Evolutionary conservation across 108 stramenopile genomes (phyloP).

Genomic region (Nitzschia sp.): DNA sequence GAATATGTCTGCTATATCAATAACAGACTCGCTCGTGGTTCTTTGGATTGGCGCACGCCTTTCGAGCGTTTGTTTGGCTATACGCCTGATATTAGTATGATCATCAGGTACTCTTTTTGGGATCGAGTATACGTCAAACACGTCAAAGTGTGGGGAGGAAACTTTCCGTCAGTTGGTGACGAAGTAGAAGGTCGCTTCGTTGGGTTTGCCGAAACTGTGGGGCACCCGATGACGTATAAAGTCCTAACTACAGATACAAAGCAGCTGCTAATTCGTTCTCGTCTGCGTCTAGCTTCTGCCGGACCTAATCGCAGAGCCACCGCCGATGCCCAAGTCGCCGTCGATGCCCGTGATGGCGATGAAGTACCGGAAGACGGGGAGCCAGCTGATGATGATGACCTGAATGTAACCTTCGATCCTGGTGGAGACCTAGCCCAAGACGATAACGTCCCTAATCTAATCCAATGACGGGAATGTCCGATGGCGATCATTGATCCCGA

Average conservation of each 20-base stretch:
- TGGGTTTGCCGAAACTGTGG: slow-evolving; percentile 31
- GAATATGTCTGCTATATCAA: no score
- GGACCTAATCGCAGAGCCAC: not conserved
- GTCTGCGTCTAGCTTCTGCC: slow-evolving; percentile 6
- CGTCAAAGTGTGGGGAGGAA: not conserved
- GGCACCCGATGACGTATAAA: slow-evolving; percentile 32
- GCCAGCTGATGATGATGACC: no score
- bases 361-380: no score
- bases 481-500: not conserved
- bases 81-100: no score
- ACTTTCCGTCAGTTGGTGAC: no score
- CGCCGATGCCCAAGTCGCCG: not conserved
- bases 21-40: not conserved
- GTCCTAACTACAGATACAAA: no score
- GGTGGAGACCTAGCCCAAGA: not conserved
- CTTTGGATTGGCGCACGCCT: slow-evolving; percentile 21
- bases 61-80: not conserved
- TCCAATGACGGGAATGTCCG: no score
- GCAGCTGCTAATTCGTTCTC: slow-evolving; percentile 35
- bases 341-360: not conserved
- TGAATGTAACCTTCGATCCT: not conserved
- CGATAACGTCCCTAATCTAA: no score
- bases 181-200: no score
- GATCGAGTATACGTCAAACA: slow-evolving; percentile 29
- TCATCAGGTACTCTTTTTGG: slow-evolving; percentile 22